phyloP scores from a whole-genome alignment of 1,139 yeast species.

The Blastobotrys arbuscula region DNA sequence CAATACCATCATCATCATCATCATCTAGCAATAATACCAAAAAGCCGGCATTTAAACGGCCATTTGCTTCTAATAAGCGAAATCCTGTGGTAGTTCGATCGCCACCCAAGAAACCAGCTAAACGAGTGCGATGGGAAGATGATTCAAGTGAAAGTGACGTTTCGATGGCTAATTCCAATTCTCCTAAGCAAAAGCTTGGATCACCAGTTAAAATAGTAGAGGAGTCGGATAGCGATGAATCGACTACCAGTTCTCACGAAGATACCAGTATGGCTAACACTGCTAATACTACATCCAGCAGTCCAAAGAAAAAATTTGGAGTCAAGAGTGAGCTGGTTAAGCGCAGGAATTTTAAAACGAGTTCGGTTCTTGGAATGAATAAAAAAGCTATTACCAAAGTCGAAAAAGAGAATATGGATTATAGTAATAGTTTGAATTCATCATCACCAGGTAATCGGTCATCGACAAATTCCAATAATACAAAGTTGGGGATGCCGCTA shows the following conservation, averaged over 20 bases:
- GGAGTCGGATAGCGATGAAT: neutral
- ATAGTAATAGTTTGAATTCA: neutral
- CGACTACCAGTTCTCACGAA: neutral
- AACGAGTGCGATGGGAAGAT: constrained; percentile 30
- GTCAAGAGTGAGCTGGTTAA: constrained; percentile 24
- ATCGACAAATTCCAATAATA: constrained; percentile 2
- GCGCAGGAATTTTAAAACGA: constrained; percentile 10
- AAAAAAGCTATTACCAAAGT: constrained; percentile 14
- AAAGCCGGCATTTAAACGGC: constrained; percentile 13
- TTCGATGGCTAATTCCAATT: constrained; percentile 3
- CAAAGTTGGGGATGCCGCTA: constrained; percentile 14
- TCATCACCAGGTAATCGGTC: neutral
- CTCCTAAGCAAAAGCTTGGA: neutral
- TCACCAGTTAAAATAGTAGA: neutral
- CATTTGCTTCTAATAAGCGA: constrained; percentile 13
- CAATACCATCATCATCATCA: neutral
- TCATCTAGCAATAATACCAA: neutral
- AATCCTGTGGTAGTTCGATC: constrained; percentile 20
- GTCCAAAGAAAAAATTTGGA: constrained; percentile 20
- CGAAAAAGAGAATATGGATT: constrained; percentile 21
- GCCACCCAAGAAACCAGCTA: constrained; percentile 25
- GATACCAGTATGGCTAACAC: neutral
- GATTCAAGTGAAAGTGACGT: constrained; percentile 13
- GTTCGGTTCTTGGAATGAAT: constrained; percentile 20
- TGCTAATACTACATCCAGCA: neutral